These are phyloP conservation scores for Neoboletus brunneissimus DNA, from an alignment of 768 basidiomycete species.

Conservation along the genomic window DNA sequence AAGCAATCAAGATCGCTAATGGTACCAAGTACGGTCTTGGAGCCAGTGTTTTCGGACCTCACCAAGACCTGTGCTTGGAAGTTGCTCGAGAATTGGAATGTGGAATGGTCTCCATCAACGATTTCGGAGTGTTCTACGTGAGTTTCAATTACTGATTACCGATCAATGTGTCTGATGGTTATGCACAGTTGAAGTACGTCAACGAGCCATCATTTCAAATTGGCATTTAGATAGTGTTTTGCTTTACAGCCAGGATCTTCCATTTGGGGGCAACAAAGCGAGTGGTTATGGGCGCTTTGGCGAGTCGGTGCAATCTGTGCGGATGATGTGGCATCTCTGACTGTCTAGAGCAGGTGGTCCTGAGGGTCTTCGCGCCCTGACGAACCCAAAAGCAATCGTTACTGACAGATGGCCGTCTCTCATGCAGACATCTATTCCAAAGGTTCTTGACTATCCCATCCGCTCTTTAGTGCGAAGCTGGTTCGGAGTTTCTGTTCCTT, in stretches of 20 bases:
- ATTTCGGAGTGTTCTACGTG: constrained; percentile 87
- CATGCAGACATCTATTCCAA: constrained; percentile 83
- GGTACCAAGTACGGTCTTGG: constrained; percentile 87
- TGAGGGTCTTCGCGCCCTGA: constrained; percentile 87
- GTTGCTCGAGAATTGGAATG: constrained; percentile 84
- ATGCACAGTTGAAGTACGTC: constrained; percentile 61
- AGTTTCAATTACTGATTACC: constrained; percentile 29
- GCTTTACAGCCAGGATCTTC: constrained; percentile 72
- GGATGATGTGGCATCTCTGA: constrained; percentile 8
- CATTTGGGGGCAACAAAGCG: constrained; percentile 90
- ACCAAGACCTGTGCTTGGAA: constrained; percentile 70
- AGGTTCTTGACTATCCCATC: constrained; percentile 82
- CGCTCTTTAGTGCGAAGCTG: constrained; percentile 71
- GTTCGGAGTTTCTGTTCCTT: constrained; percentile 40
- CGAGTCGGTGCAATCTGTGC: constrained; percentile 30
- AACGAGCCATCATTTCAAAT: constrained; percentile 5
- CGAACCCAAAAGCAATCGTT: constrained; percentile 85
- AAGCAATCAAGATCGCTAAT: constrained; percentile 88
- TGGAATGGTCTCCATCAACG: constrained; percentile 97
- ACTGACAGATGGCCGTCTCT: constrained; percentile 82
- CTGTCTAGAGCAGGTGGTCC: constrained; percentile 62
- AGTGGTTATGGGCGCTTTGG: constrained; percentile 95
- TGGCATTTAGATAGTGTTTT: not conserved
- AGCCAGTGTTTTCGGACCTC: constrained; percentile 90
- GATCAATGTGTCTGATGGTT: constrained; percentile 14